Evolutionary conservation across 768 basidiomycete species (phyloP).

Genomic region (Leccinum disarticulatum): DNA sequence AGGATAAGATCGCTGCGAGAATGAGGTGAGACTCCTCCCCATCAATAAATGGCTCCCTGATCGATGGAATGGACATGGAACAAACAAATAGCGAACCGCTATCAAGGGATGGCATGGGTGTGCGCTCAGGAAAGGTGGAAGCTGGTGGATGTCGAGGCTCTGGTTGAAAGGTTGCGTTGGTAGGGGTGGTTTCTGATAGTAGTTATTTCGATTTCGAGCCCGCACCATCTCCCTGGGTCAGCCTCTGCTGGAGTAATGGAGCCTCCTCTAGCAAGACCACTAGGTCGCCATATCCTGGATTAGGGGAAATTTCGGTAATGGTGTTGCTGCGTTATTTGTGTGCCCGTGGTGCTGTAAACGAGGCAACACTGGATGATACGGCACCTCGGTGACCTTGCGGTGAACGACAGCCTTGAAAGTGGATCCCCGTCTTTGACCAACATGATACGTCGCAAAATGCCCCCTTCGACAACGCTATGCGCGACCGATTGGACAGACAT

Average conservation of each 20-base stretch:
- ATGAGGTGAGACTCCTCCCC: slow-evolving; percentile 33
- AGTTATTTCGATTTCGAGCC: slow-evolving; percentile 8
- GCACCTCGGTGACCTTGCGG: slow-evolving; percentile 45
- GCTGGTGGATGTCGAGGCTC: slow-evolving; percentile 21
- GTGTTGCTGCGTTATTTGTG: slow-evolving; percentile 23
- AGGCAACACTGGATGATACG: slow-evolving; percentile 15
- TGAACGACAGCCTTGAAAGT: slow-evolving; percentile 61
- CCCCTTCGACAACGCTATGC: too few species aligned
- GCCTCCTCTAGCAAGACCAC: slow-evolving; percentile 56
- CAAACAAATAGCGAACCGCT: slow-evolving; percentile 25
- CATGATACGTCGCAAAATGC: too few species aligned
- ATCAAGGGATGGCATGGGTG: slow-evolving; percentile 11
- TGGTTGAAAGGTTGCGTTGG: slow-evolving; percentile 22
- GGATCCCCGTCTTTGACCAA: too few species aligned
- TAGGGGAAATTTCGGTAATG: slow-evolving; percentile 38
- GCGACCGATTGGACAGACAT: too few species aligned
- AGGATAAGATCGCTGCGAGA: slow-evolving; percentile 53
- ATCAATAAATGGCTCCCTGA: slow-evolving; percentile 29
- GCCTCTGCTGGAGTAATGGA: slow-evolving; percentile 52
- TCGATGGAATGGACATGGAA: slow-evolving; percentile 33
- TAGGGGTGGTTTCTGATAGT: slow-evolving; percentile 22
- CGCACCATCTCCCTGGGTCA: slow-evolving; percentile 45
- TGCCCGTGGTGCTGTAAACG: slow-evolving; percentile 30
- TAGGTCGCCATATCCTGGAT: slow-evolving; percentile 53
- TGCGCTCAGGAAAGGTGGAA: slow-evolving; percentile 23